Evolutionary conservation across 768 basidiomycete species (phyloP).

Genomic region (Sutorius australiensis): DNA sequence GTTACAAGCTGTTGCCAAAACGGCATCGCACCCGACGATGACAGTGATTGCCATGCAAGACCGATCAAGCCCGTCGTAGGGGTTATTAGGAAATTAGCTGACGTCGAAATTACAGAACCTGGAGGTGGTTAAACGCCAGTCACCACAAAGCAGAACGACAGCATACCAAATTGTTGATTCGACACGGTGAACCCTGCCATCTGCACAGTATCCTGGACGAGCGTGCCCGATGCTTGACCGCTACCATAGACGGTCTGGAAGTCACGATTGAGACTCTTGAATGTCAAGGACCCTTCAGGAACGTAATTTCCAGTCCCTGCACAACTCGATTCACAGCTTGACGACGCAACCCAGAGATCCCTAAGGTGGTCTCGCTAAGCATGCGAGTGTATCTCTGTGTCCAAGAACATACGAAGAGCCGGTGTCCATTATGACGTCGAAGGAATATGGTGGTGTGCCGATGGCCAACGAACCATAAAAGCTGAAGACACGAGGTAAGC

Average conservation of each 20-base stretch:
- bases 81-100: conserved; percentile 44
- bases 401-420: conserved; percentile 36
- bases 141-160: neutral
- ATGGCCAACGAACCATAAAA: conserved; percentile 36
- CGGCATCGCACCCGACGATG: conserved; percentile 54
- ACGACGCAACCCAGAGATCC: conserved; percentile 50
- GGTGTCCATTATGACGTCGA: conserved; percentile 51
- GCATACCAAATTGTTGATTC: conserved; percentile 55
- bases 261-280: conserved; percentile 22
- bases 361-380: conserved; percentile 25
- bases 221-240: conserved; percentile 42
- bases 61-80: conserved; percentile 68
- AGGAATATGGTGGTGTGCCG: conserved; percentile 45
- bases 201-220: conserved; percentile 62
- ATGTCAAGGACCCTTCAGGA: conserved; percentile 31
- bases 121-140: conserved; percentile 35
- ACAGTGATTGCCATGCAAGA: conserved; percentile 59
- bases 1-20: conserved; percentile 62
- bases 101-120: conserved; percentile 18
- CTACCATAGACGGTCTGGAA: conserved; percentile 46
- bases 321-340: conserved; percentile 29
- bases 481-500: conserved; percentile 11
- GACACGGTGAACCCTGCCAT: conserved; percentile 63
- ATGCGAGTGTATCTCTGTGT: neutral
- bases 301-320: conserved; percentile 34